Base-by-base conservation (phyloP, 108 stramenopile genomes). In the Skeletonema potamos region DNA sequence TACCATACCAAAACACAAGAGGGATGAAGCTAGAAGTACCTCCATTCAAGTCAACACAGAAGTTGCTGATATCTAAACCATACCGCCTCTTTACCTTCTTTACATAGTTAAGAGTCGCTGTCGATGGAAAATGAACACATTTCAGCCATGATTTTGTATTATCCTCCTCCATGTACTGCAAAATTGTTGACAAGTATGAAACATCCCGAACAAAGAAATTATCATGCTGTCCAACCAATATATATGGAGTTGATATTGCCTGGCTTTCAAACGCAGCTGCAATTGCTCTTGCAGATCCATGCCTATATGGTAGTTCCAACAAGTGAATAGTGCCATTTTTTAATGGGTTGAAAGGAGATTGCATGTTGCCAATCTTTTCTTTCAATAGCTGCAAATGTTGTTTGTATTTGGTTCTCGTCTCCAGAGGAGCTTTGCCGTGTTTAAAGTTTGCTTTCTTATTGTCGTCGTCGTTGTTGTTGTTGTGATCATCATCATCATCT, bases 151-250 rank as follows among this genome's bases (percentile, higher is more conserved):
- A 63, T 26, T 12, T 27, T 12, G 20, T 41, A 36, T 33, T 29
- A 58, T n/a, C 24, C 54, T 60, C 13, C 55, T 36, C 39, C 56
- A 68, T 57, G n/a, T 37, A 57, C n/a, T 10, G 22, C 10, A 68
- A n/a, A 11, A 82, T 20, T 33, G 51, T 27, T 17, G 54, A 27
- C 44, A 62, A 44, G 11, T 76, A 59, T 1, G 56, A 48, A 55
- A 75, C 70, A 24, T 65, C 63, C 11, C 30, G 22, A 10, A 82
- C 64, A 56, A 82, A 82, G 55, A 82, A 82, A 32, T 82, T 82
- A 27, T 82, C 81, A 61, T 82, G 81, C 60, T 82, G 81, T 30
- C 55, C 75, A 43, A 82, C 46, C 81, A 77, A 72, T 5, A 82
- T 70, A 30, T 64, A 71, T 32, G 81, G 81, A n/a, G 75, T 82